Base-by-base conservation (phyloP, 2,329 filamentous ascomycete genomes). In the Aspergillus awamori region DNA sequence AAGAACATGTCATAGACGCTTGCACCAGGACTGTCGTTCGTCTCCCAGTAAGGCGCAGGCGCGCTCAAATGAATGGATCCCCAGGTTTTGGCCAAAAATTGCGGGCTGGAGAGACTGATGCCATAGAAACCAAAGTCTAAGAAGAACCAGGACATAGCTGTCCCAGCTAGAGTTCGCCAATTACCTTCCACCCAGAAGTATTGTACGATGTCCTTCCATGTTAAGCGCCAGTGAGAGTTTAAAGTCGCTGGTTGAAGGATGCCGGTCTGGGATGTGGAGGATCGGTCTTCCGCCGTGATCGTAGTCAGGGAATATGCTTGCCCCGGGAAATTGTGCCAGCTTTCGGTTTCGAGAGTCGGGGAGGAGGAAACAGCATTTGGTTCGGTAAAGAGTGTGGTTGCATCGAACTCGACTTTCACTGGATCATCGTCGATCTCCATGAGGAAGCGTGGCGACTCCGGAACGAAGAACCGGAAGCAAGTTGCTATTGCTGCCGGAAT, bases 401-500 rank as follows among this genome's bases (percentile, higher is more conserved):
- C 87, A 51, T 88, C 85, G 62, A 83, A 79, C 38, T 87, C 80
- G 10, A 86, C 86, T 47, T 84, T 81, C 5, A 81, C 80, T 0
- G 86, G 83, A 66, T 88, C 86, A 68, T 85, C 83, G 64, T 86
- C 86, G 64, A 89, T 86, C 66, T 89, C 87, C 28, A 89, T 81
- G 8, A 85, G 84, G 73, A 87, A 90, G 33, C 88, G 79, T 4
- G 87, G 87, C 59, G 84, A 87, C 70, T 90, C 87, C 39, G 86
- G 87, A 45, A 89, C 83, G 64, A 87, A 86, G 71, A 89, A 87
- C 17, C 87, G 85, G 67, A 89, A 89, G 41, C 87, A 79, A 61
- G 88, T 86, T 65, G 87, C 87, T 8, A 89, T 77, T 11, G 87
- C 76, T 4, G 86, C 87, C 0, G 87, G 87, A 0, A 89, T 79